Conservation (phyloP, 208 protist species). For the Wallacemonas sp. region DNA sequence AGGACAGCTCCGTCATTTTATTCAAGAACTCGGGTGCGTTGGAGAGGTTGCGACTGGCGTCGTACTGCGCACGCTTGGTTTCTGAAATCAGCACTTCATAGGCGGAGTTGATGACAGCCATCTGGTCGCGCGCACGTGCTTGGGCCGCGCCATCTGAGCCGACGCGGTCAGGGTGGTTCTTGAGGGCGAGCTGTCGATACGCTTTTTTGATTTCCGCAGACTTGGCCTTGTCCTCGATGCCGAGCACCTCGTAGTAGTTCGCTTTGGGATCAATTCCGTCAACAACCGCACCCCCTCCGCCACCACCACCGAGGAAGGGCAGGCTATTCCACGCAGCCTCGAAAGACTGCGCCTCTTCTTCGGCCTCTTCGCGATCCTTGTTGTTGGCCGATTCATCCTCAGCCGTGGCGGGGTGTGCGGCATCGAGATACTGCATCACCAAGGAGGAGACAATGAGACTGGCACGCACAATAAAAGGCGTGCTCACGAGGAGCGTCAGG, state of each 20-base stretch:
- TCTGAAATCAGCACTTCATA: slow-evolving; percentile 74
- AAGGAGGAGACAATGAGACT: slow-evolving; percentile 3
- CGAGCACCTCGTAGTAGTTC: slow-evolving; percentile 66
- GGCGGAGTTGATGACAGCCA: slow-evolving; percentile 79
- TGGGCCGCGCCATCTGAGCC: slow-evolving; percentile 34
- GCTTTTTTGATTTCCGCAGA: slow-evolving; percentile 67
- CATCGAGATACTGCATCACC: slow-evolving; percentile 32
- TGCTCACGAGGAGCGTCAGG: slow-evolving; percentile 21
- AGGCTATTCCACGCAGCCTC: slow-evolving; percentile 11
- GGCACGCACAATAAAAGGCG: slow-evolving; percentile 27
- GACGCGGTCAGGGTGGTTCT: slow-evolving; percentile 74
- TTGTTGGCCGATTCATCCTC: slow-evolving; percentile 56
- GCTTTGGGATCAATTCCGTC: slow-evolving; percentile 4
- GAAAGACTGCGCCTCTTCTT: slow-evolving; percentile 30
- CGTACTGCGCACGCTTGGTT: slow-evolving; percentile 63
- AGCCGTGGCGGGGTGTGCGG: slow-evolving; percentile 38
- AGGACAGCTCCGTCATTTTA: slow-evolving; percentile 37
- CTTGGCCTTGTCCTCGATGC: slow-evolving; percentile 48
- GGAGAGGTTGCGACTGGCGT: slow-evolving; percentile 33
- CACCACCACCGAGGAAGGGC: slow-evolving; percentile 3
- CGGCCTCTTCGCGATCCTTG: slow-evolving; percentile 39
- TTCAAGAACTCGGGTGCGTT: slow-evolving; percentile 32
- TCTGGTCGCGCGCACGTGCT: slow-evolving; percentile 47
- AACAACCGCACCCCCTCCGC: not conserved
- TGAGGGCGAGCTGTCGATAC: slow-evolving; percentile 55